Evolutionary conservation across 1,284 basidiomycete species (phyloP), one percentile per base, ranked within the genome.

Genomic region (Fomitopsis betulina): DNA sequence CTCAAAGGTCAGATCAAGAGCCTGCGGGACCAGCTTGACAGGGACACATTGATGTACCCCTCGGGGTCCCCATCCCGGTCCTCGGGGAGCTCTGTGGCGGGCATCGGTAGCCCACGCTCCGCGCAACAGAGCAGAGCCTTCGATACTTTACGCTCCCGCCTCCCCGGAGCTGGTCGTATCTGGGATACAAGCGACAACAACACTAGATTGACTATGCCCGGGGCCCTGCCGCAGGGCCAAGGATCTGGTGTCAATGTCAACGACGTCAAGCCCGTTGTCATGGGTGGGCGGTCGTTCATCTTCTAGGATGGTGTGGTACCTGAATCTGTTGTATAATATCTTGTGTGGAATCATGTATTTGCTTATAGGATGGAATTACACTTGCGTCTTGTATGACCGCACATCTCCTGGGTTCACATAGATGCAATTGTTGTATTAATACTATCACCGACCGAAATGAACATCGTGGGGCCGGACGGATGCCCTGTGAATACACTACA

Each of bases 11-110:
- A 89, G 68, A 85, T 93, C 67, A 75, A 77, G 59, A 65, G 73
- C 8, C 81, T 92, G 30, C 76, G 80, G 57, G 81, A 83, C 66
- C 83, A 88, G 65, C 75, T 89, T 2, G 80, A 81, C 62, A 78
- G 79, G 56, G 62, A 62, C 32, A 45, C 55, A 57, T 45, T 51
- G 57, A 9, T 35, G 9, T 19, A 27, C 50, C 21, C n/a, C 51
- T 19, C 54, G 13, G 37, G 17, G 4, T 47, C 45, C 23, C 17
- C 49, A n/a, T 19, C 49, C 8, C 35, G 35, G 35, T 6, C 13
- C 3, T 35, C n/a, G 5, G 32, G 19, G 27, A 32, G 33, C 25
- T 37, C 55, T 12, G 21, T 27, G 15, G 38, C 54, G 5, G 39
- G 53, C 27, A 12, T 35, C 32, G 23, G 35, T 32, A 19, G 30